Conservation (phyloP, 169 alveolate species). For the Ophryocystis elektroscirrha region DNA sequence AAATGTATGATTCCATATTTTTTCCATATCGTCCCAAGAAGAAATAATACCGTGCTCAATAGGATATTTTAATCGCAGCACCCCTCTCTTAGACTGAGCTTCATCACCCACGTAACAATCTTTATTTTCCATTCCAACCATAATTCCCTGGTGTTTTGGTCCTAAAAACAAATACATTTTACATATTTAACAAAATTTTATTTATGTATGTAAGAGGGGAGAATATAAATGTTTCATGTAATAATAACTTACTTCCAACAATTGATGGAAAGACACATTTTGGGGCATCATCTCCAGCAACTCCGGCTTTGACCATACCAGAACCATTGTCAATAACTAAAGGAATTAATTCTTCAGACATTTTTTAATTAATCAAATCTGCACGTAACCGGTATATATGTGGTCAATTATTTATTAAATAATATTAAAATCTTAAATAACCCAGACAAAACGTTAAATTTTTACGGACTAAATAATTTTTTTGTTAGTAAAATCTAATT, state of each 20-base stretch:
- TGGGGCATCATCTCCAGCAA: conserved; percentile 99
- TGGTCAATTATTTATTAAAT: too few relatives aligned
- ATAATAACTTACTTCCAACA: conserved; percentile 58
- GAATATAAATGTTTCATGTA: conserved; percentile 22
- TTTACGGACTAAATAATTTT: too few relatives aligned
- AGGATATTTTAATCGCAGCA: conserved; percentile 81
- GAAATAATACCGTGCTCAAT: conserved; percentile 94
- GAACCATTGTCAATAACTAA: conserved; percentile 95
- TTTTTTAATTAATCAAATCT: too few relatives aligned
- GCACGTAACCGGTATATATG: too few relatives aligned
- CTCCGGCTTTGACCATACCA: conserved; percentile 96
- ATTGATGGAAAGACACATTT: conserved; percentile 90
- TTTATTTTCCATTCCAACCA: conserved; percentile 88
- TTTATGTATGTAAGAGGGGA: conserved; percentile 26
- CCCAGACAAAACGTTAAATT: too few relatives aligned
- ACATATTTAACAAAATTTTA: conserved; percentile 17
- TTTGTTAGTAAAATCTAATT: too few relatives aligned
- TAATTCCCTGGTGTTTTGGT: conserved; percentile 53
- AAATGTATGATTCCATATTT: conserved; percentile 95
- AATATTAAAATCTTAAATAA: too few relatives aligned
- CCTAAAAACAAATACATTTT: not conserved
- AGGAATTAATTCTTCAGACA: conserved; percentile 55
- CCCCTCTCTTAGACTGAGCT: conserved; percentile 93
- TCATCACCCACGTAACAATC: conserved; percentile 92
- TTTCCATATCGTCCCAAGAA: conserved; percentile 97